Percentiles rank a stretch among this genome's conserved stretches.
phyloP scores from a whole-genome alignment of 1,139 yeast species.

The Yamadazyma dushanensis region DNA sequence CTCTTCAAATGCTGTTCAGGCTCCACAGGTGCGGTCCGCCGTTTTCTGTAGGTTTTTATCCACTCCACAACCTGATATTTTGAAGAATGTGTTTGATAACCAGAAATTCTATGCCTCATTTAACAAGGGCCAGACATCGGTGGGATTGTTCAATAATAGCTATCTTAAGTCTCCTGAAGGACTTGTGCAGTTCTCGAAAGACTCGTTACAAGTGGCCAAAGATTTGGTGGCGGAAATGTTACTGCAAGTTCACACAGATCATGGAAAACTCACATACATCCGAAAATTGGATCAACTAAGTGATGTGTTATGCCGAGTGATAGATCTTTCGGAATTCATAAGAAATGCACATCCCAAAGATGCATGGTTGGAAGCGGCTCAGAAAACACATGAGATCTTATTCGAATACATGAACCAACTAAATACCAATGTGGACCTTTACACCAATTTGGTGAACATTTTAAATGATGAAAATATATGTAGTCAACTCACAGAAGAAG shows the following conservation, averaged over 20 bases:
- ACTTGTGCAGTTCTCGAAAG: constrained; percentile 61
- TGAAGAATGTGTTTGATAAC: constrained; percentile 48
- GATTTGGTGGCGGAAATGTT: constrained; percentile 57
- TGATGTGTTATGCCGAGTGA: constrained; percentile 87
- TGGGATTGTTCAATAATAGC: constrained; percentile 76
- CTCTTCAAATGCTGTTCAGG: too few relatives aligned
- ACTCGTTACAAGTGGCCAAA: constrained; percentile 65
- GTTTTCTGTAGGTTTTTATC: neutral
- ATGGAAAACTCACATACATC: constrained; percentile 56
- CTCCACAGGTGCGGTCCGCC: too few relatives aligned
- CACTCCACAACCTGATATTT: too few relatives aligned
- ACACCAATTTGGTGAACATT: constrained; percentile 56
- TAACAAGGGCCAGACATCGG: constrained; percentile 18
- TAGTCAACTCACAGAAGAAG: constrained; percentile 59
- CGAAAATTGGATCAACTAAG: constrained; percentile 78
- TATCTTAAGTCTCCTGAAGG: constrained; percentile 71
- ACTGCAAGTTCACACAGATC: constrained; percentile 36
- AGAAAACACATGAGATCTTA: constrained; percentile 82
- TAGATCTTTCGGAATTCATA: constrained; percentile 91
- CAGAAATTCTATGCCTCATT: constrained; percentile 39
- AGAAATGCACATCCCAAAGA: constrained; percentile 83
- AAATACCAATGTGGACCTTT: constrained; percentile 80
- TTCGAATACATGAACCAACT: constrained; percentile 92
- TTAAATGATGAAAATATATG: constrained; percentile 44
- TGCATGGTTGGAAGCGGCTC: constrained; percentile 77